Conservation (phyloP, 108 stramenopile species). For the Pseudonitzschia pungens region DNA sequence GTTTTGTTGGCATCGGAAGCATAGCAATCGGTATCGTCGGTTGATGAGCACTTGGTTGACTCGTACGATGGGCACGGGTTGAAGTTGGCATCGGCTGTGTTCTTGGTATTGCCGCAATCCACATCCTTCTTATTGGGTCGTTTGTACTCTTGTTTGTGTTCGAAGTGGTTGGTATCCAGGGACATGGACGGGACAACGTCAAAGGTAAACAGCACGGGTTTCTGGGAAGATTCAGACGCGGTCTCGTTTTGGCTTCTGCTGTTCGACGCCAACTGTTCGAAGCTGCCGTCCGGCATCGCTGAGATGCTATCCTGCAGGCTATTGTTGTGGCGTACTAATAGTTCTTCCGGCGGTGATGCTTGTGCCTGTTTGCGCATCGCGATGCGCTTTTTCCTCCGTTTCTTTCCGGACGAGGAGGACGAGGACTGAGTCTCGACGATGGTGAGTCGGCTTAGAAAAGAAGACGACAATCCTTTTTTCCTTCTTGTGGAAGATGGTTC, state of each 20-base stretch:
- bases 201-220: neutral
- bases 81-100: neutral
- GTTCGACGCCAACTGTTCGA: neutral
- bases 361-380: neutral
- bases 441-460: neutral
- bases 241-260: neutral
- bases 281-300: neutral
- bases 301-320: neutral
- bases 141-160: neutral
- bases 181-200: neutral
- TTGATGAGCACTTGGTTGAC: neutral
- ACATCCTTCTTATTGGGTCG: neutral
- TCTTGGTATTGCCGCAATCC: neutral
- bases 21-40: too few relatives aligned
- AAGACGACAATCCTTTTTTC: neutral
- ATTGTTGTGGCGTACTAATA: neutral
- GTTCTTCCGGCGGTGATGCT: neutral
- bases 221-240: neutral
- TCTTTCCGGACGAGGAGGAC: neutral
- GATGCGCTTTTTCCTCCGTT: neutral
- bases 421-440: neutral
- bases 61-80: neutral
- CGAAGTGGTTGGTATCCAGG: neutral
- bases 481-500: neutral
- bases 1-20: neutral